Evolutionary conservation across 2,329 filamentous ascomycete species (phyloP), one percentile per base, ranked within the genome.

Genomic region (Hypomyces perniciosus): DNA sequence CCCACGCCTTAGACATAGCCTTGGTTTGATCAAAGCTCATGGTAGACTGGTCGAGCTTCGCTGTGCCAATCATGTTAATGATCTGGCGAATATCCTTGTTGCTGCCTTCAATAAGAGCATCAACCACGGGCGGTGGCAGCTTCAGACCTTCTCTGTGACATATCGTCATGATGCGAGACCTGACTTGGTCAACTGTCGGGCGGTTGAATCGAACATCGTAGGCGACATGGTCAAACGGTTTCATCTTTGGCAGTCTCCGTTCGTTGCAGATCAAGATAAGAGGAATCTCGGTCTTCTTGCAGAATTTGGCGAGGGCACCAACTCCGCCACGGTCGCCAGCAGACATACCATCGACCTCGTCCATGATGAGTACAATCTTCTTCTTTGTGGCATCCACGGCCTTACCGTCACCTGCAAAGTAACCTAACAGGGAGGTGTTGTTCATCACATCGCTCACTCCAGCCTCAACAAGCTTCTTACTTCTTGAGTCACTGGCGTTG

Each of bases 221-320:
- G 2, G 89, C 85, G 47, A 88, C 86, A 61, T 83, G 81, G 65
- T 97, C 91, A 65, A 99, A 99, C 1, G 93, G 93, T 71, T 92
- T 96, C 93, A 99, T 99, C 77, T 99, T 99, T 30, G 87, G 93
- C 55, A 91, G 73, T 58, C 80, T 84, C 59, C 93, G 86, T 65
- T 99, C 93, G 67, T 99, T 99, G 79, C 93, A 99, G 60, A 99
- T 97, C 49, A 99, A 78, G 59, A 99, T 97, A 65, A 99, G 85
- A 1, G 93, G 93, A 27, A 99, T 84, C 59, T 93, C 84, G 0
- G 91, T 93, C 76, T 95, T 96, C 72, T 88, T 96, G 77, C 92
- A 96, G 48, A 96, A 86, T 52, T 93, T 90, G 51, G 93, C 92
- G 51, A 99, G 77, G 30, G 93, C 93, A 46, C 91, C 93, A 44